Base-by-base conservation (phyloP, 176 grass and related monocot genomes). In the Avena atlantica region DNA sequence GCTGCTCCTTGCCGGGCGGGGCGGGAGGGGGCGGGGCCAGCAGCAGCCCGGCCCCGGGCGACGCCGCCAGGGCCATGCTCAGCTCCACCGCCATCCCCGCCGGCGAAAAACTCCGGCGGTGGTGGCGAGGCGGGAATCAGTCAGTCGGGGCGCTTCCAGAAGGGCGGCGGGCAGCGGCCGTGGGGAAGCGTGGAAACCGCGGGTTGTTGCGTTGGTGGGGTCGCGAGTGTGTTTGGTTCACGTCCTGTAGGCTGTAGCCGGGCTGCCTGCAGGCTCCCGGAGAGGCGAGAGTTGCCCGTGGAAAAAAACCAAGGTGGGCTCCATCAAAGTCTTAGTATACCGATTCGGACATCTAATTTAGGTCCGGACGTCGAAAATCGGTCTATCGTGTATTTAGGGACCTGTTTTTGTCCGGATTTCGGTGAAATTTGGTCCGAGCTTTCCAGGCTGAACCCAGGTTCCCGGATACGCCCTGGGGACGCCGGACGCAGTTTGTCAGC, bases 1-100 rank as follows among this genome's bases (percentile, higher is more conserved):
- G 97, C 90, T 99, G 97, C 87, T 99, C 97, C 89, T 91, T 96
- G 72, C 94, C 97, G 1, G 89, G 94, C 53, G 94, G 92, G 29
- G 90, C 70, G 34, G 86, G 92, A 69, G 86, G 86, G n/a, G 76
- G 87, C 61, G 66, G 79, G 66, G 69, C 66, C 25, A 77, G 20
- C 19, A 77, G 25, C 23, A 82, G 27, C 29, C 84, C 73, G 45
- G 80, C 82, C 20, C 73, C 88, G 5, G 86, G 74, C 47, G 84
- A 77, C 68, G 87, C 27, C 68, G 84, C 73, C 53, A 61, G 60
- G 73, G 81, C 83, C 87, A 90, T 23, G 85, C 87, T 91, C 75
- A 93, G 86, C 87, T 94, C 90, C 86, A 88, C 52, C 88, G 70
- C 37, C 86, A 76, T 85, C 74, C 4, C 29, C 25, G 85, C 31